These are phyloP conservation scores for Scedosporium dehoogii DNA, from an alignment of 2,329 filamentous ascomycete species.

Conservation along the genomic window DNA sequence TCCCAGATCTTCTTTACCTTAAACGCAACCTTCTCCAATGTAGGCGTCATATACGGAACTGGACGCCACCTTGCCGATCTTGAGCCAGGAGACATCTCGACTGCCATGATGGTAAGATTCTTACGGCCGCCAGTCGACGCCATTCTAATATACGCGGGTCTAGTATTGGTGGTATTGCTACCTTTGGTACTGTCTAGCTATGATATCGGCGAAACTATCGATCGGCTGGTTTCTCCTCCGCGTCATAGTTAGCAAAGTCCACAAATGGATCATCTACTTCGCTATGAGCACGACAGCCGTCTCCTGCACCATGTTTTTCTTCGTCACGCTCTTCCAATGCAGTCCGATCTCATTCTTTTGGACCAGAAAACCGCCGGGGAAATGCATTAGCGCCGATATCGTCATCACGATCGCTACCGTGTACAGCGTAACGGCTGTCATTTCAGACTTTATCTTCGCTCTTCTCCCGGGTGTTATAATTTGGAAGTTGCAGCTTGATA, in stretches of 20 bases:
- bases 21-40: slow-evolving; percentile 21
- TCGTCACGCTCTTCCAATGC: slow-evolving; percentile 31
- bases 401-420: slow-evolving; percentile 42
- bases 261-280: slow-evolving; percentile 25
- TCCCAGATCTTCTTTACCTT: slow-evolving; percentile 23
- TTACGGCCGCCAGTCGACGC: background rate
- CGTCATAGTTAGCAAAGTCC: slow-evolving; percentile 23
- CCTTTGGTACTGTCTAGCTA: slow-evolving; percentile 24
- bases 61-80: slow-evolving; percentile 26
- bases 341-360: slow-evolving; percentile 29
- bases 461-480: slow-evolving; percentile 44
- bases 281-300: slow-evolving; percentile 24
- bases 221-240: slow-evolving; percentile 31
- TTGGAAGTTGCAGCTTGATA: slow-evolving; percentile 43
- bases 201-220: slow-evolving; percentile 29
- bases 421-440: slow-evolving; percentile 38
- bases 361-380: slow-evolving; percentile 22
- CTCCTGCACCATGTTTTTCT: slow-evolving; percentile 28
- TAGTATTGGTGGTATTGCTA: slow-evolving; percentile 29
- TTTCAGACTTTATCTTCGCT: slow-evolving; percentile 41
- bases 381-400: slow-evolving; percentile 28
- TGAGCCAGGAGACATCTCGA: slow-evolving; percentile 12
- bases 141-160: slow-evolving; percentile 11
- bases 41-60: slow-evolving; percentile 29
- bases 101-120: slow-evolving; percentile 24